Conservation (phyloP, 768 basidiomycete genomes). For the Pisolithus orientalis region DNA sequence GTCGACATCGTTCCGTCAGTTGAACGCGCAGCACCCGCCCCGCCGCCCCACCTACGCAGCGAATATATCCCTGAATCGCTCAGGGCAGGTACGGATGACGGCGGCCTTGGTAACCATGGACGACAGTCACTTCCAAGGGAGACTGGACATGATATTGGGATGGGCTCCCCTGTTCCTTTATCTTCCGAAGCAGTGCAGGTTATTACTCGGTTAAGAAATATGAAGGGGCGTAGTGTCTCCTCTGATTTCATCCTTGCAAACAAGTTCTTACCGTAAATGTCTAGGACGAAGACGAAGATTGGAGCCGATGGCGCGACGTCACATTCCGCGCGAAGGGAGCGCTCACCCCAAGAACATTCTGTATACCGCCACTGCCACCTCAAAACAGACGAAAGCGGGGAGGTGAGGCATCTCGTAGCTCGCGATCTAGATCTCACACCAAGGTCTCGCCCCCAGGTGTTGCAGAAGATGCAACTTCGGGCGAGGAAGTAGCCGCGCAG, state of each 20-base stretch:
- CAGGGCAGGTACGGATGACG: neutral
- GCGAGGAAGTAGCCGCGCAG: conserved; percentile 20
- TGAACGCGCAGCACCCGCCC: conserved; percentile 56
- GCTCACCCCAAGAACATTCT: conserved; percentile 32
- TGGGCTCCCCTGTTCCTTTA: conserved; percentile 79
- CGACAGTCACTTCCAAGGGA: conserved; percentile 66
- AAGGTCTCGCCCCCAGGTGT: neutral
- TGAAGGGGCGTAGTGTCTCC: conserved; percentile 52
- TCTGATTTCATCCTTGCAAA: neutral
- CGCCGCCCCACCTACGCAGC: conserved; percentile 32
- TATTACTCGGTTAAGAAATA: conserved; percentile 74
- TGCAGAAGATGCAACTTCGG: neutral
- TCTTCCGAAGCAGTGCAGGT: conserved; percentile 70
- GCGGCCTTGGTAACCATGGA: neutral
- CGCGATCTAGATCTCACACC: neutral
- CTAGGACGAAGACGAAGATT: conserved; percentile 83
- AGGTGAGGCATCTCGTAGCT: conserved; percentile 28
- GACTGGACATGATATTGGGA: conserved; percentile 82
- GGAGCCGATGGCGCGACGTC: conserved; percentile 83
- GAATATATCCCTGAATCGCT: conserved; percentile 45
- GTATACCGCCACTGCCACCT: conserved; percentile 43
- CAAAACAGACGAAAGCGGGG: conserved; percentile 57
- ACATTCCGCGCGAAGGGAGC: conserved; percentile 71
- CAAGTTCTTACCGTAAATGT: neutral
- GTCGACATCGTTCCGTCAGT: conserved; percentile 69